These are phyloP conservation scores for Lyophyllum atratum DNA, from an alignment of 768 basidiomycete genomes.

Conservation along the genomic window DNA sequence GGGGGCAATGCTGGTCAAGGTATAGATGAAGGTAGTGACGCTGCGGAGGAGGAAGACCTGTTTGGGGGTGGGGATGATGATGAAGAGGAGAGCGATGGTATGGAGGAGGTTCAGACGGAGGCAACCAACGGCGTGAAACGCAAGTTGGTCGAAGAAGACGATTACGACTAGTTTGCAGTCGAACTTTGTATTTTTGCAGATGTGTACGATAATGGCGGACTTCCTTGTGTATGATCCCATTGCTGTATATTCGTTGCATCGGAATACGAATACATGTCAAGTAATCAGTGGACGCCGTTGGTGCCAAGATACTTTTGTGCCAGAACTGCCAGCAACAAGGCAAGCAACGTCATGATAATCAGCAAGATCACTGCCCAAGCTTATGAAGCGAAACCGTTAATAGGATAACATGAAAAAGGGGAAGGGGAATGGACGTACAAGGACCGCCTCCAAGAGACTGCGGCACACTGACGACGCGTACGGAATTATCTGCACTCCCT, in stretches of 20 bases:
- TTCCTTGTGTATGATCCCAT: slow-evolving; percentile 6
- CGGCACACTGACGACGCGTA: slow-evolving; percentile 81
- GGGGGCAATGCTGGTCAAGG: slow-evolving; percentile 32
- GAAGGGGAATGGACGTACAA: slow-evolving; percentile 46
- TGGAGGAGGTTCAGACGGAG: slow-evolving; percentile 73
- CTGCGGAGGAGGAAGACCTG: slow-evolving; percentile 72
- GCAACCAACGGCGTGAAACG: slow-evolving; percentile 66
- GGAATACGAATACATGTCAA: not conserved
- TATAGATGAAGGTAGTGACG: slow-evolving; percentile 69
- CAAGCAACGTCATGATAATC: slow-evolving; percentile 43
- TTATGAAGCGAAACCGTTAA: not conserved
- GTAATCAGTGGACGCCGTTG: slow-evolving; percentile 13
- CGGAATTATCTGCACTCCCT: slow-evolving; percentile 87
- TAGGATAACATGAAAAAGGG: not conserved
- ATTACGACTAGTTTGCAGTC: slow-evolving; percentile 63
- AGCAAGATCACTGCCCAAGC: slow-evolving; percentile 32
- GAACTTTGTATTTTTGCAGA: slow-evolving; percentile 15
- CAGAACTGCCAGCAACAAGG: slow-evolving; percentile 43
- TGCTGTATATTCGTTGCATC: slow-evolving; percentile 7
- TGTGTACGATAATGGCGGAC: slow-evolving; percentile 13
- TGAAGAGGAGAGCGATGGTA: slow-evolving; percentile 78
- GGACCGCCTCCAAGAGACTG: slow-evolving; percentile 43
- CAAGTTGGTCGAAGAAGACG: slow-evolving; percentile 84
- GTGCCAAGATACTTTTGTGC: slow-evolving; percentile 30
- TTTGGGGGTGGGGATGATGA: slow-evolving; percentile 78